A percentile compares a stretch with the other conserved stretches of the same genome.
phyloP scores from a whole-genome alignment of 495 filamentous ascomycete genomes.

The Aspergillus panamensis region DNA sequence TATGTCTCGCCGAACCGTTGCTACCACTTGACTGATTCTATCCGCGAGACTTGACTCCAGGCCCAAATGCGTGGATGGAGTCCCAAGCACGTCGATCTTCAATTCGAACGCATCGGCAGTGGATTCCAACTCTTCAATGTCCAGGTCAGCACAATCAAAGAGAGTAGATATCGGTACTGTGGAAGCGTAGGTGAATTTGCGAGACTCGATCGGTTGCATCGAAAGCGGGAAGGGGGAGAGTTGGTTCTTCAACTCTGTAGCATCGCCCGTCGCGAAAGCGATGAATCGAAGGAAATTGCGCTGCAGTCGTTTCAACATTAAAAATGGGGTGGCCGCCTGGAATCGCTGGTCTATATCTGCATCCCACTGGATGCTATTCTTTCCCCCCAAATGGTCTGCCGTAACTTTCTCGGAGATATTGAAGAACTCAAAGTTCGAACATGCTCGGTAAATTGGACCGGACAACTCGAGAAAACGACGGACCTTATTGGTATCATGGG shows the following conservation, averaged over 20 bases:
- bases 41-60: slow-evolving; percentile 37
- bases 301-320: slow-evolving; percentile 65
- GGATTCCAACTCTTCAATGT: slow-evolving; percentile 63
- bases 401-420: slow-evolving; percentile 51
- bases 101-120: slow-evolving; percentile 66
- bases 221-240: slow-evolving; percentile 67
- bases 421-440: slow-evolving; percentile 75
- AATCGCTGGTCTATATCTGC: slow-evolving; percentile 36
- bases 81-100: slow-evolving; percentile 50
- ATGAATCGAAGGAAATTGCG: slow-evolving; percentile 69
- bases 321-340: slow-evolving; percentile 49
- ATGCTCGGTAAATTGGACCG: slow-evolving; percentile 53
- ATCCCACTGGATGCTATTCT: slow-evolving; percentile 29
- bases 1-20: slow-evolving; percentile 59
- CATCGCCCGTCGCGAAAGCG: slow-evolving; percentile 57
- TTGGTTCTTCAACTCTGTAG: slow-evolving; percentile 49
- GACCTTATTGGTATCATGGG: slow-evolving; percentile 52
- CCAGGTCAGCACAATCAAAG: slow-evolving; percentile 45
- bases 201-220: slow-evolving; percentile 59
- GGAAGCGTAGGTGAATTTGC: slow-evolving; percentile 59
- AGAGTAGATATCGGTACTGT: slow-evolving; percentile 60
- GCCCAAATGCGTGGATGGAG: slow-evolving; percentile 27
- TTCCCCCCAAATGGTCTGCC: slow-evolving; percentile 18
- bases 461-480: slow-evolving; percentile 51
- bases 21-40: slow-evolving; percentile 53